Conservation (phyloP, 805 yeast genomes). For the Spathaspora sp. region DNA sequence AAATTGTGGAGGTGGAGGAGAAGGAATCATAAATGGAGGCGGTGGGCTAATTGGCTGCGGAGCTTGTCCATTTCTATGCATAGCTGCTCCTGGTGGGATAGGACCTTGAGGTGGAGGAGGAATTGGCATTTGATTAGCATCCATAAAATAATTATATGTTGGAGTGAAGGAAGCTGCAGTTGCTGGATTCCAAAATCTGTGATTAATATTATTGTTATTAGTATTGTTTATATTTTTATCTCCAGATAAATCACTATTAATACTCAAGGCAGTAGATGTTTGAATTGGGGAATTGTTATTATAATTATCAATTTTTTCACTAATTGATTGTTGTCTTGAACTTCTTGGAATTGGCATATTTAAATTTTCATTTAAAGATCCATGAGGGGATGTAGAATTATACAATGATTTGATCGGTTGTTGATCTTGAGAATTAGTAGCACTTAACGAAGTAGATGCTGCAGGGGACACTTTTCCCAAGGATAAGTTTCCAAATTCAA, state of each 20-base stretch:
- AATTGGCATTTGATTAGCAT: conserved; percentile 14
- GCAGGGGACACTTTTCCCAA: conserved; percentile 26
- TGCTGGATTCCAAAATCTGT: conserved; percentile 65
- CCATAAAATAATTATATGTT: conserved; percentile 25
- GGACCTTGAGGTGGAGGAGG: conserved; percentile 18
- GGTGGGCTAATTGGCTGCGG: conserved; percentile 33
- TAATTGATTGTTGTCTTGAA: conserved; percentile 49
- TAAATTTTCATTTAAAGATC: conserved; percentile 41
- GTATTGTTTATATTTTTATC: conserved; percentile 8
- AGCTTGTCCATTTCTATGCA: conserved; percentile 5
- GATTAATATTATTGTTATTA: conserved; percentile 9
- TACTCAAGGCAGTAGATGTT: conserved; percentile 34
- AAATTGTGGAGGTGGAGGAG: conserved; percentile 34
- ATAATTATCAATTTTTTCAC: conserved; percentile 63
- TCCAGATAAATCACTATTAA: conserved; percentile 22
- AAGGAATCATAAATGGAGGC: conserved; percentile 37
- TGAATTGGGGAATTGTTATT: conserved; percentile 44
- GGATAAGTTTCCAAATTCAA: conserved; percentile 43
- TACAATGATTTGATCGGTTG: conserved; percentile 19
- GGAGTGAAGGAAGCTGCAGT: conserved; percentile 61
- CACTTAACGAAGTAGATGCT: conserved; percentile 40
- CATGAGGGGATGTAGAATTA: conserved; percentile 34
- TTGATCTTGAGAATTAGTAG: background rate
- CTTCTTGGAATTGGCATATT: conserved; percentile 32
- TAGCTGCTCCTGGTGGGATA: conserved; percentile 12